Base-by-base conservation (phyloP, 2,329 filamentous ascomycete species). In the Colletotrichum destructivum region DNA sequence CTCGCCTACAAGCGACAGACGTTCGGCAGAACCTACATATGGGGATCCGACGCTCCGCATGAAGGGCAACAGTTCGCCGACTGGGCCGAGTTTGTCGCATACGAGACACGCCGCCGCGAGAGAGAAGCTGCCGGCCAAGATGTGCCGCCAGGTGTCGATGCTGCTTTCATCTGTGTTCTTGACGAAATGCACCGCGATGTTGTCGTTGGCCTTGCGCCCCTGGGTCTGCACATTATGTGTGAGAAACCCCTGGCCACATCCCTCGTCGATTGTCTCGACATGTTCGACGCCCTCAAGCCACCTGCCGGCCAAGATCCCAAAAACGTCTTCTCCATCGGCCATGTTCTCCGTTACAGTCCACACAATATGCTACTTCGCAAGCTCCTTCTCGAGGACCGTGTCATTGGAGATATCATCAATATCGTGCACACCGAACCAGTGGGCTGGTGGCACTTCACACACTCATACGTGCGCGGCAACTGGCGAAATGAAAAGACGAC, bases 391-490 rank as follows among this genome's bases (percentile, higher is more conserved):
- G 88, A 93, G 74, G 90, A 97, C 63, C 87, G 88, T 15, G 89
- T 91, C 15, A 92, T 99, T 77, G 96, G 96, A 8, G 93, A 98
- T 66, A 86, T 98, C 40, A 85, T 97, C 63, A 96, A 93, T 49
- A 87, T 98, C 49, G 93, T 97, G 74, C 96, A 98, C 81, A 96
- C 94, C 0, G 96, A 98, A 81, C 96, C 96, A 0, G 92, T 99
- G 0, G 96, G 96, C 0, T 97, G 93, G 91, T 98, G 95, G 94
- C 96, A 98, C 80, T 98, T 97, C 79, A 88, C 93, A 0, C 95
- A 98, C 80, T 94, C 92, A 52, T 98, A 96, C 76, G 96, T 98
- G 46, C 89, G 94, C 56, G 96, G 96, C 18, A 98, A 98, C 82
- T 98, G 96, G 96, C 90, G 96, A 7, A 94, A 93, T 74, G 91